Percentiles rank a stretch among this genome's conserved stretches.
Evolutionary conservation across 2,329 filamentous ascomycete species (phyloP).

Genomic region (Scedosporium dehoogii): DNA sequence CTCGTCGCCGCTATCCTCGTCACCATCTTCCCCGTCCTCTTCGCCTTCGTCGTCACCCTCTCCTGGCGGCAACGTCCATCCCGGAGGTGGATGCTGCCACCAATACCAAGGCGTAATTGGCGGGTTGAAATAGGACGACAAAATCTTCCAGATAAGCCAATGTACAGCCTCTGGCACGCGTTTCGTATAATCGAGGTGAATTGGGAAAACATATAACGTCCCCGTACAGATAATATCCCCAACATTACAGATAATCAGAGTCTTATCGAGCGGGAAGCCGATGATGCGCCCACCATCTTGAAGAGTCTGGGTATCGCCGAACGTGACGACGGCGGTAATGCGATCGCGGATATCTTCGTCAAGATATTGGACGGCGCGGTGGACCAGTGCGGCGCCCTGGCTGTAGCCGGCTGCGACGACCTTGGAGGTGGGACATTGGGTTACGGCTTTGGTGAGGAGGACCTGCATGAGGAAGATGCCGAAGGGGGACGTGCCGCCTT

Average conservation of each 20-base stretch:
- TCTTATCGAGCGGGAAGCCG: constrained; percentile 23
- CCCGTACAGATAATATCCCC: constrained; percentile 28
- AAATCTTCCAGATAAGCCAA: constrained; percentile 15
- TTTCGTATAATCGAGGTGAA: constrained; percentile 26
- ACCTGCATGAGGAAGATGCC: constrained; percentile 22
- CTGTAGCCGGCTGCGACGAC: constrained; percentile 29
- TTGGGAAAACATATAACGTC: constrained; percentile 21
- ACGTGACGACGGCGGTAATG: constrained; percentile 17
- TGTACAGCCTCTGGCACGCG: constrained; percentile 20
- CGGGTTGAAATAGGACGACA: constrained; percentile 3
- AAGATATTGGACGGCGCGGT: constrained; percentile 17
- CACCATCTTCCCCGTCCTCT: neutral
- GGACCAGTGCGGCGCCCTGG: constrained; percentile 21
- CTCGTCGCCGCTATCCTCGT: neutral
- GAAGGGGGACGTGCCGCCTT: constrained; percentile 19
- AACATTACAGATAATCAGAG: constrained; percentile 29
- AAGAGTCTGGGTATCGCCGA: constrained; percentile 15
- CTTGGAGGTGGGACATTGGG: constrained; percentile 24
- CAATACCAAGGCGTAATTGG: constrained; percentile 5
- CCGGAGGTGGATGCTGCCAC: neutral
- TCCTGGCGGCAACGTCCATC: neutral
- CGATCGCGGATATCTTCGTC: constrained; percentile 13
- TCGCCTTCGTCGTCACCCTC: neutral
- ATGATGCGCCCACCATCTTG: constrained; percentile 24
- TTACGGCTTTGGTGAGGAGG: constrained; percentile 23